phyloP scores from a whole-genome alignment of 305 asterid species.

The Solanum hybrid region DNA sequence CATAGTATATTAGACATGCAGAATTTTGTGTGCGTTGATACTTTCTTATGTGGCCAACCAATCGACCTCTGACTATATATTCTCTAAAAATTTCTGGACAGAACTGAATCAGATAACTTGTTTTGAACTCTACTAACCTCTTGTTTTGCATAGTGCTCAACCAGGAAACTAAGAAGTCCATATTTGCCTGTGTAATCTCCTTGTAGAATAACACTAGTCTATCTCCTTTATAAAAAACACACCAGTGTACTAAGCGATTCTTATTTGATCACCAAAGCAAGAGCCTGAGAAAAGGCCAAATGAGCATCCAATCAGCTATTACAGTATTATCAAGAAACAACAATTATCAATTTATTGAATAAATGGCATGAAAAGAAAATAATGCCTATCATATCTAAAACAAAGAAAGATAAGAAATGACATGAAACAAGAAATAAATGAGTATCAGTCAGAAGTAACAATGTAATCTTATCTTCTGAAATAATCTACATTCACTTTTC shows the following conservation, averaged over 20 bases:
- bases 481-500: background rate
- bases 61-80: background rate
- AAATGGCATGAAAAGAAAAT: background rate
- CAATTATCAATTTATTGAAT: background rate
- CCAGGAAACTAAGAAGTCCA: background rate
- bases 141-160: background rate
- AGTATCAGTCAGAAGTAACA: background rate
- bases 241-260: background rate
- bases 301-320: background rate
- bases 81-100: background rate
- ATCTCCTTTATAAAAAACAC: background rate
- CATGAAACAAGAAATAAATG: background rate
- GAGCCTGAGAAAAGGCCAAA: background rate
- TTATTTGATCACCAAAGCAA: background rate
- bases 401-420: background rate
- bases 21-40: background rate
- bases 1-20: background rate
- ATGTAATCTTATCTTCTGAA: background rate
- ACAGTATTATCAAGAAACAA: background rate
- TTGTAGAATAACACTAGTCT: background rate
- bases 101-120: background rate
- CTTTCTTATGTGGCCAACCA: background rate
- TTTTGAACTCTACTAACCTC: background rate
- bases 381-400: background rate
- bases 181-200: background rate